A percentile compares a stretch with the other conserved stretches of the same genome.
Conservation (phyloP, 2,329 filamentous ascomycete species). For the Trichoderma breve region DNA sequence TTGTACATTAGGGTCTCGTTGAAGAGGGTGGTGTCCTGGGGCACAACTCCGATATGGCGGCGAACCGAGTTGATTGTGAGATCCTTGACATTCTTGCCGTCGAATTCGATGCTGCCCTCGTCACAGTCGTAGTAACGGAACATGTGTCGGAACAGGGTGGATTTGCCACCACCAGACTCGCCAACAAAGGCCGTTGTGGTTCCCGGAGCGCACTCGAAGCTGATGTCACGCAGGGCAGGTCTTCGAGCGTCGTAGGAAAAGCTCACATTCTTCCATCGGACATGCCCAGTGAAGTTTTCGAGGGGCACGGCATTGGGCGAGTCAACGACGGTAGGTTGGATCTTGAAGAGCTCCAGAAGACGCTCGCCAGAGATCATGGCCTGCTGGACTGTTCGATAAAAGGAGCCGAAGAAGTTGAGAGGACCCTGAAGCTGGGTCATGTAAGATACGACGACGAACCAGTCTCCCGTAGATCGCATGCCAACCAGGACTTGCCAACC, state of each 20-base stretch:
- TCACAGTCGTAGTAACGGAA: slow-evolving; percentile 94
- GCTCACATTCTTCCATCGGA: slow-evolving; percentile 82
- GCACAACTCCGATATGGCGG: slow-evolving; percentile 88
- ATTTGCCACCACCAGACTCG: slow-evolving; percentile 95
- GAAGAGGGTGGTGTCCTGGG: slow-evolving; percentile 93
- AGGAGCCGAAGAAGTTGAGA: slow-evolving; percentile 87
- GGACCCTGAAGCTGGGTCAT: slow-evolving; percentile 77
- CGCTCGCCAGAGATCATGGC: slow-evolving; percentile 97
- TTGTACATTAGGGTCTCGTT: slow-evolving; percentile 97
- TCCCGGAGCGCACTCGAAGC: slow-evolving; percentile 81
- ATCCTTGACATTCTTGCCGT: slow-evolving; percentile 79
- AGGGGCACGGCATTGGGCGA: slow-evolving; percentile 62
- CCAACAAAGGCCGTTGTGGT: slow-evolving; percentile 95
- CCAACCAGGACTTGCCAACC: slow-evolving; percentile 74
- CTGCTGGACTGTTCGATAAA: slow-evolving; percentile 93
- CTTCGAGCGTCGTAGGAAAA: slow-evolving; percentile 89
- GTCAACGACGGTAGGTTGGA: slow-evolving; percentile 88
- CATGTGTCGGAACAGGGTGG: slow-evolving; percentile 90
- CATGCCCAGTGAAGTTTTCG: slow-evolving; percentile 70
- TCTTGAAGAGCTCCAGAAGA: slow-evolving; percentile 93
- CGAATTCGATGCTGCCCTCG: slow-evolving; percentile 77
- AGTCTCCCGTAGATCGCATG: slow-evolving; percentile 64
- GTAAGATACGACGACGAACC: slow-evolving; percentile 72
- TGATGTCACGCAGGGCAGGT: slow-evolving; percentile 77
- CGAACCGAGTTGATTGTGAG: slow-evolving; percentile 93